Base-by-base conservation (phyloP, 345 rosid species). In the Orychophragmus violaceus region DNA sequence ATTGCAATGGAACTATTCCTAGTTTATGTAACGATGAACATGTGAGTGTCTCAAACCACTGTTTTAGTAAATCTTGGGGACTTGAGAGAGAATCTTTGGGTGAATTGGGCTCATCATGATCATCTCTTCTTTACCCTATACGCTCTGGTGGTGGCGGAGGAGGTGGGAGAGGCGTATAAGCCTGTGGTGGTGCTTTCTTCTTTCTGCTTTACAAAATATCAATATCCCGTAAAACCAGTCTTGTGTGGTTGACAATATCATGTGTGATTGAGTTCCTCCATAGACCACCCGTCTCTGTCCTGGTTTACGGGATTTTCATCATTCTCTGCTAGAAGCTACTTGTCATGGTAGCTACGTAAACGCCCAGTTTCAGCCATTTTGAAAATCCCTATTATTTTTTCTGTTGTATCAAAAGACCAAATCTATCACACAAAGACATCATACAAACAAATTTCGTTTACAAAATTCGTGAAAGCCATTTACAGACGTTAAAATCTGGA, bases 201-300 rank as follows among this genome's bases (percentile, higher is more conserved):
- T 58, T 64, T 49, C 69, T 79, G 54, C 59, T 37, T 77, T 76
- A 74, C 5, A 88, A 14, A 45, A 88, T 57, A 51, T 91, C 97
- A 6, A 88, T 71, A n/a, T 78, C 82, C 97, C 96, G 88, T 4
- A 88, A 69, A 42, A 88, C 23, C 97, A 91, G 22, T 85, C 85
- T 8, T 78, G 81, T 4, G 91, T 82, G 0, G 81, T 9, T 35
- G 80, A 24, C 62, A 27, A 82, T 72, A 30, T 87, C 96, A 35
- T 91, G 94, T 0, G 91, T 87, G 35, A 88, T 59, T 2, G 84
- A 81, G 59, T 89, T 83, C 69, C 94, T 79, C 97, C 96, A 87
- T 0, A 45, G 63, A 3, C 0, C 71, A 13, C 1, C 98, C 96
- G 0, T 79, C 66, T 5, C 95, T 82, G 14, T 87, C 93, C 63